These are phyloP conservation scores for Kwoniella sp. DNA, from an alignment of 768 basidiomycete species.

Conservation along the genomic window DNA sequence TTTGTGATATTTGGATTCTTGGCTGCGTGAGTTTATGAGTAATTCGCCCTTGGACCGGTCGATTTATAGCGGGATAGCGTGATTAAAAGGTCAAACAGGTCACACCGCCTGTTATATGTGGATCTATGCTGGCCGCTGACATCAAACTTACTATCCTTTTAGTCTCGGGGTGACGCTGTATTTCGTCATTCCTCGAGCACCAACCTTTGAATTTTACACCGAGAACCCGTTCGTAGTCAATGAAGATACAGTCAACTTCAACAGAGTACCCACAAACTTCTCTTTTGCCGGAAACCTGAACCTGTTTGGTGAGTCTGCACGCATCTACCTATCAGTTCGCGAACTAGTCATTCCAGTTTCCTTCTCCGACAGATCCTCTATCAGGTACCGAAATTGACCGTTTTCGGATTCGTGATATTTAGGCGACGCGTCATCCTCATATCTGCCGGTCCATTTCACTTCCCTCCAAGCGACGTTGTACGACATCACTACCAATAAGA, in stretches of 20 bases:
- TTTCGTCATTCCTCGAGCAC: slow-evolving; percentile 81
- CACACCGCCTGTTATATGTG: too few species aligned
- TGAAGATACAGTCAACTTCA: slow-evolving; percentile 62
- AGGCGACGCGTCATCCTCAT: slow-evolving; percentile 73
- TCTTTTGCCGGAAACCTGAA: slow-evolving; percentile 77
- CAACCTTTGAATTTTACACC: slow-evolving; percentile 67
- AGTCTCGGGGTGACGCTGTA: slow-evolving; percentile 71
- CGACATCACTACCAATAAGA: slow-evolving; percentile 67
- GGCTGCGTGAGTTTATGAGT: slow-evolving; percentile 62
- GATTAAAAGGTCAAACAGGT: too few species aligned
- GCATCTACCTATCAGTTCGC: too few species aligned
- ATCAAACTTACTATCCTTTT: too few species aligned
- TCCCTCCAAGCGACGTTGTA: slow-evolving; percentile 68
- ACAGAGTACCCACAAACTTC: slow-evolving; percentile 81
- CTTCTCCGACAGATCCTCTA: not conserved
- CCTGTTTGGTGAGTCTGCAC: slow-evolving; percentile 60
- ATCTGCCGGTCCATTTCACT: slow-evolving; percentile 74
- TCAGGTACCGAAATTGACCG: too few species aligned
- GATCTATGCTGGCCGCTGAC: too few species aligned
- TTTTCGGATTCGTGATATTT: too few species aligned
- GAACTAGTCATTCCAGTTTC: too few species aligned
- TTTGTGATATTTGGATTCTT: slow-evolving; percentile 63
- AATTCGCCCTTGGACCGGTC: too few species aligned
- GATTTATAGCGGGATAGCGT: too few species aligned
- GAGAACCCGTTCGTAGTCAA: slow-evolving; percentile 63